phyloP scores from a whole-genome alignment of 169 alveolate genomes.

The Cryptosporidium meleagridis region DNA sequence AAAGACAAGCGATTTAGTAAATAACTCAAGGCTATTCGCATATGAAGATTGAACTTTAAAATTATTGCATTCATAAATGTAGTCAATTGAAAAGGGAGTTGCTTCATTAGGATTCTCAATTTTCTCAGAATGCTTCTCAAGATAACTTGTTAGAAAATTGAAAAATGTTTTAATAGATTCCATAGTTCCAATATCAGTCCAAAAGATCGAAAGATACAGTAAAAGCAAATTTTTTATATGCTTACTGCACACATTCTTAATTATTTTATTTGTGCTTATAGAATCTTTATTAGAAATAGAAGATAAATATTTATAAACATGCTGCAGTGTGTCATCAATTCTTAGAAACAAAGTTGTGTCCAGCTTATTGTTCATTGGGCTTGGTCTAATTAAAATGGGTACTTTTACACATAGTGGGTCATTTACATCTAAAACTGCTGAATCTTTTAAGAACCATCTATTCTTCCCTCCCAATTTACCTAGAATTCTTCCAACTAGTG shows the following conservation, averaged over 20 bases:
- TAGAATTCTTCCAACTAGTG: conserved; percentile 76
- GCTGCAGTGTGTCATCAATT: conserved; percentile 44
- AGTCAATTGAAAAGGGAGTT: conserved; percentile 53
- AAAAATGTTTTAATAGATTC: conserved; percentile 27
- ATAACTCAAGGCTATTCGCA: conserved; percentile 17
- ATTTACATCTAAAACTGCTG: conserved; percentile 30
- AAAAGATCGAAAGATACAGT: conserved; percentile 37
- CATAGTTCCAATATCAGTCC: conserved; percentile 20
- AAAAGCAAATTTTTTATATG: conserved; percentile 30
- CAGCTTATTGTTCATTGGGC: neutral
- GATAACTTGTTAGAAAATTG: neutral
- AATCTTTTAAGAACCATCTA: conserved; percentile 77
- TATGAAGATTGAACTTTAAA: neutral
- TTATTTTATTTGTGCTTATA: neutral
- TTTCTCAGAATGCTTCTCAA: conserved; percentile 1
- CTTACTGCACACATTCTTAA: neutral
- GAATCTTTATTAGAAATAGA: neutral
- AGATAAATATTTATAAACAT: conserved; percentile 18
- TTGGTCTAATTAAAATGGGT: conserved; percentile 11
- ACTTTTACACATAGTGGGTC: neutral
- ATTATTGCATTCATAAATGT: conserved; percentile 2
- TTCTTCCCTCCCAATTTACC: conserved; percentile 82
- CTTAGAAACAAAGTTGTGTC: neutral
- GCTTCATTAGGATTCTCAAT: conserved; percentile 45
- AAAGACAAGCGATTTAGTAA: conserved; percentile 24